A percentile compares a stretch with the other conserved stretches of the same genome.
phyloP scores from a whole-genome alignment of 2,329 filamentous ascomycete genomes.

The Penicillium sp. region DNA sequence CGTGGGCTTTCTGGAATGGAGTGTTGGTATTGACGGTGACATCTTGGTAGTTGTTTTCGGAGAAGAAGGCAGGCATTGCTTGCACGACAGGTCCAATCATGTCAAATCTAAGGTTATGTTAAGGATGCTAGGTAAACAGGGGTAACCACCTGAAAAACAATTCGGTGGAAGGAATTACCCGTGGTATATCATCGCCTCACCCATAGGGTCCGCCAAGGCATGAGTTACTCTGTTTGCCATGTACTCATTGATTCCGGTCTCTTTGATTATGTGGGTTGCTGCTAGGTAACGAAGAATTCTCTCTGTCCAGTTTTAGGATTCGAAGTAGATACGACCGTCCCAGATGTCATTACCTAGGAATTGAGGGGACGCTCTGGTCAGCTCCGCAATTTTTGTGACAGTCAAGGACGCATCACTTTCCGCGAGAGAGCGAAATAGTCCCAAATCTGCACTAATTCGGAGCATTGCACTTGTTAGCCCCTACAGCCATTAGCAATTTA shows the following conservation, averaged over 20 bases:
- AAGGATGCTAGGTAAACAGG: background rate
- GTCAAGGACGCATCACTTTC: constrained; percentile 3
- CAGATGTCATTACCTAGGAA: constrained; percentile 6
- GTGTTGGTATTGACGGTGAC: constrained; percentile 19
- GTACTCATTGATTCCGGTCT: constrained; percentile 13
- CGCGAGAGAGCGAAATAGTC: constrained; percentile 12
- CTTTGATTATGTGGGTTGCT: constrained; percentile 12
- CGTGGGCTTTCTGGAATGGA: constrained; percentile 25
- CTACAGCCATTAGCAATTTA: constrained; percentile 5
- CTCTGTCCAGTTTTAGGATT: constrained; percentile 8
- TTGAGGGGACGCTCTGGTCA: constrained; percentile 2
- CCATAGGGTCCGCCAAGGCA: constrained; percentile 8
- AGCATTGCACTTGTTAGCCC: constrained; percentile 11
- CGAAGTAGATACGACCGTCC: background rate
- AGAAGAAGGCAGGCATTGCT: constrained; percentile 24
- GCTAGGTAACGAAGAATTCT: constrained; percentile 24
- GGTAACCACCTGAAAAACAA: too few relatives aligned
- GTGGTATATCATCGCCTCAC: constrained; percentile 12
- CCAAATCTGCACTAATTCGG: constrained; percentile 14
- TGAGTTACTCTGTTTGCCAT: constrained; percentile 10
- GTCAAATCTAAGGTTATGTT: constrained; percentile 11
- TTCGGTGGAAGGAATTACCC: constrained; percentile 3
- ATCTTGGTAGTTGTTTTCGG: constrained; percentile 23
- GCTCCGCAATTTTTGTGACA: constrained; percentile 6
- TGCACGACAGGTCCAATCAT: constrained; percentile 10